Evolutionary conservation across 1,139 yeast genomes (phyloP), one percentile per base, ranked within the genome.

Genomic region (Yamadazyma epiphylla): DNA sequence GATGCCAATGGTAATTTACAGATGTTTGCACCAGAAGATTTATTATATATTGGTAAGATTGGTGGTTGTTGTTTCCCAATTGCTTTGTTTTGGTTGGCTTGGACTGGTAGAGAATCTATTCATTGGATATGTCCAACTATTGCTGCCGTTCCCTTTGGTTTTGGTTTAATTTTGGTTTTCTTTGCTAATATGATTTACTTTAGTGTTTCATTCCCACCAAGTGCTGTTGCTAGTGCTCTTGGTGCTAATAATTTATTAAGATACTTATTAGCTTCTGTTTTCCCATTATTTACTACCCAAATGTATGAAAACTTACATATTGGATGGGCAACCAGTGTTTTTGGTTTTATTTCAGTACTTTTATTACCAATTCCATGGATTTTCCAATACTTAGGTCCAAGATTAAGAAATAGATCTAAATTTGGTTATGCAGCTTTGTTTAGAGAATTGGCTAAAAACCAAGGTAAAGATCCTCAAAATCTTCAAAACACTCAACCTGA

Each of bases 111-210:
- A 47, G 28, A 31, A 5, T 39, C 60, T n/a, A 75, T 83, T 19
- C 94, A 84, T 54, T 86, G 94, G 94, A 77, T 83, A 63, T 82
- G 77, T 11, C 88, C 94, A 9, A 66, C 80, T 26, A 74, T 83
- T 19, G 78, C 91, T 1, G 88, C 87, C 41, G 69, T 77, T 23
- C 81, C 88, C 23, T 83, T 83, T 49, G 89, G 91, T 1, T 79
- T 79, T 48, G 86, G 91, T 2, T 64, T 81, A 38, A 73, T 83
- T 39, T 62, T 82, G 48, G 74, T 85, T 31, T 86, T 86, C 67
- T 84, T 85, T 55, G 63, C 85, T 10, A 75, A 79, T 25, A 67
- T 86, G 49, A 70, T 79, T 35, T 86, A 85, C 53, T 78, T 85
- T 52, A 71, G 86, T 23, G 68, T 78, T 67, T 58, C 85, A 4